Conservation (phyloP, 2,329 filamentous ascomycete species). For the Bimuria novae-zelandiae region DNA sequence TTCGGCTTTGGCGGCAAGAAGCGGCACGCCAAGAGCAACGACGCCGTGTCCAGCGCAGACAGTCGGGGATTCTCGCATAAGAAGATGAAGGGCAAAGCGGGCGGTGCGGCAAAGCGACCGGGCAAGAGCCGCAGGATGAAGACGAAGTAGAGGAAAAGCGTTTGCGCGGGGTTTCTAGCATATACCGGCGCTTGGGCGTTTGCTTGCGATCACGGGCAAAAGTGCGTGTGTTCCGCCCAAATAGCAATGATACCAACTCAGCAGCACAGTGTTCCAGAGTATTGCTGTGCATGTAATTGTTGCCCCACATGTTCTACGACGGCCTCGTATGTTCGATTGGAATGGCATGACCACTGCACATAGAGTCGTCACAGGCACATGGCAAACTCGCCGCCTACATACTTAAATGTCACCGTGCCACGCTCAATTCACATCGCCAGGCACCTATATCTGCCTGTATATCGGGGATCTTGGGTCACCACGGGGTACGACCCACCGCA, state of each 20-base stretch:
- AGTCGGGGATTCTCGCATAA: slow-evolving; percentile 77
- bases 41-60: slow-evolving; percentile 81
- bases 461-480: no score
- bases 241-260: slow-evolving; percentile 7
- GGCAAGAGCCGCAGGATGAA: slow-evolving; percentile 44
- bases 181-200: slow-evolving; percentile 34
- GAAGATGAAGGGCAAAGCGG: slow-evolving; percentile 73
- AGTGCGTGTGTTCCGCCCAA: slow-evolving; percentile 5
- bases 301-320: no score
- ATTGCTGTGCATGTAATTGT: no score
- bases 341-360: no score
- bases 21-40: slow-evolving; percentile 84
- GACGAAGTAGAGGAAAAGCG: slow-evolving; percentile 24
- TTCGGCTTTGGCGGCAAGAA: slow-evolving; percentile 98
- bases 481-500: no score
- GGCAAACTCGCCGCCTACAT: no score
- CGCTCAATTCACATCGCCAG: no score
- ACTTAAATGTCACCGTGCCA: no score
- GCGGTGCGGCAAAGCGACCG: slow-evolving; percentile 35
- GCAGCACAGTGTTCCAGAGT: not conserved
- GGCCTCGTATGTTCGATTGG: no score
- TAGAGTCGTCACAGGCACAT: no score
- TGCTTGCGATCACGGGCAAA: slow-evolving; percentile 15
- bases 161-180: slow-evolving; percentile 10
- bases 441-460: no score